Evolutionary conservation across 2,329 filamentous ascomycete species (phyloP).

Genomic region (Zymoseptoria pseudotritici): DNA sequence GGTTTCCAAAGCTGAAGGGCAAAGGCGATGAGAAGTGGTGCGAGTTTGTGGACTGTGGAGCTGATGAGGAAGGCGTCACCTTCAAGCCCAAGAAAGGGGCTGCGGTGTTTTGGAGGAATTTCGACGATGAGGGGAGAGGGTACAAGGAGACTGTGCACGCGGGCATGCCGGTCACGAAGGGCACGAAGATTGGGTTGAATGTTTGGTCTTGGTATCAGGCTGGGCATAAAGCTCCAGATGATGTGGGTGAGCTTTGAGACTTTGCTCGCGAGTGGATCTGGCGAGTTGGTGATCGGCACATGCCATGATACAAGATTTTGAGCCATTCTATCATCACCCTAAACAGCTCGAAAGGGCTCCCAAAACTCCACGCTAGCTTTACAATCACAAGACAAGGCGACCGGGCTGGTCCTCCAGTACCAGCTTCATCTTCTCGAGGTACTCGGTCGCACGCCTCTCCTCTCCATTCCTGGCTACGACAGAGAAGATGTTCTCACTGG

Average conservation of each 20-base stretch:
- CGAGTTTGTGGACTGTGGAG: slow-evolving; percentile 47
- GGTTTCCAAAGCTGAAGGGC: slow-evolving; percentile 48
- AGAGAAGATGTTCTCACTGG: slow-evolving; percentile 69
- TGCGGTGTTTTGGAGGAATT: slow-evolving; percentile 58
- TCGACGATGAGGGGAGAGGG: slow-evolving; percentile 47
- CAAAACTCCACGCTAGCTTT: slow-evolving; percentile 10
- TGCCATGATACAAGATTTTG: slow-evolving; percentile 3
- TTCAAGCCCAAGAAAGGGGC: slow-evolving; percentile 53
- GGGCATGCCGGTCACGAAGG: slow-evolving; percentile 49
- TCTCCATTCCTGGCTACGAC: slow-evolving; percentile 72
- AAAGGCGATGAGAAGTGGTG: slow-evolving; percentile 46
- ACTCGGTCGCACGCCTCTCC: slow-evolving; percentile 70
- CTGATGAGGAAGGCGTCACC: slow-evolving; percentile 40
- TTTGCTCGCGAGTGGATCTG: not conserved
- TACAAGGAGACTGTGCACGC: slow-evolving; percentile 56
- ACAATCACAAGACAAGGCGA: slow-evolving; percentile 52
- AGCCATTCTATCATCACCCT: not conserved
- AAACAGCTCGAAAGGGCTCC: not conserved
- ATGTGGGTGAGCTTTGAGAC: not conserved
- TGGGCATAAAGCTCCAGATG: slow-evolving; percentile 10
- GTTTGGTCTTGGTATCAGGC: slow-evolving; percentile 57
- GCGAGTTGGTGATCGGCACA: not conserved
- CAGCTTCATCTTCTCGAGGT: slow-evolving; percentile 78
- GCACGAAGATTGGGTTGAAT: slow-evolving; percentile 55
- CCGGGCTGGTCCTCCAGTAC: slow-evolving; percentile 76